Base-by-base conservation (phyloP, 2,329 filamentous ascomycete genomes). In the Fusarium oxysporum region DNA sequence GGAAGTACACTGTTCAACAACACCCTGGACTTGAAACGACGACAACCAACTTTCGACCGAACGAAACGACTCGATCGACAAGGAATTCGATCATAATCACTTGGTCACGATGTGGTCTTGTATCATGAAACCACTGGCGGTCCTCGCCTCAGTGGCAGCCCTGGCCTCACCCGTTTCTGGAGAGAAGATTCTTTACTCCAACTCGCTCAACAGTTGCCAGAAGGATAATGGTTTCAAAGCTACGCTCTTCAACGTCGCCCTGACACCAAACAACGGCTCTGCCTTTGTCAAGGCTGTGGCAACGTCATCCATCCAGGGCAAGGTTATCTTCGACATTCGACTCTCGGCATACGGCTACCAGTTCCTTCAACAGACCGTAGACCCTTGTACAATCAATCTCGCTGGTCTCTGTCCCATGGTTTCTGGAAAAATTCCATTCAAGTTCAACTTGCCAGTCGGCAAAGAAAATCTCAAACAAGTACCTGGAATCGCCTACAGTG, bases 321-420 rank as follows among this genome's bases (percentile, higher is more conserved):
- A 92, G 81, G 92, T 98, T 73, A 88, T 88, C 41, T 95, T 96
- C 75, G 91, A 95, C 72, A 80, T 97, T 65, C 83, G 90, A 68
- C 88, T 97, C 75, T 89, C 91, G 68, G 95, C 94, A 57, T 98
- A 98, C 80, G 96, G 96, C 58, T 94, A 92, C 82, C 85, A 89
- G 40, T 90, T 93, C 73, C 83, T 96, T 76, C 88, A 87, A 71
- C 83, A 89, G 74, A 89, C 85, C 8, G 82, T 98, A 75, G 86
- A 97, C 79, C 96, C 96, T 50, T 98, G 96, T 85, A 83, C 88
- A 33, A 85, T 86, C 64, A 86, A 89, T 71, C 86, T 97, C 70
- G 83, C 86, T 68, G 94, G 94, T 81, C 88, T 98, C 78, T 98
- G 96, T 83, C 95, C 95, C 65, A 97, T 98, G 95, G 92, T 90